These are phyloP conservation scores for Galeopsis tetrahit DNA, from an alignment of 257 asterid species.

Conservation along the genomic window DNA sequence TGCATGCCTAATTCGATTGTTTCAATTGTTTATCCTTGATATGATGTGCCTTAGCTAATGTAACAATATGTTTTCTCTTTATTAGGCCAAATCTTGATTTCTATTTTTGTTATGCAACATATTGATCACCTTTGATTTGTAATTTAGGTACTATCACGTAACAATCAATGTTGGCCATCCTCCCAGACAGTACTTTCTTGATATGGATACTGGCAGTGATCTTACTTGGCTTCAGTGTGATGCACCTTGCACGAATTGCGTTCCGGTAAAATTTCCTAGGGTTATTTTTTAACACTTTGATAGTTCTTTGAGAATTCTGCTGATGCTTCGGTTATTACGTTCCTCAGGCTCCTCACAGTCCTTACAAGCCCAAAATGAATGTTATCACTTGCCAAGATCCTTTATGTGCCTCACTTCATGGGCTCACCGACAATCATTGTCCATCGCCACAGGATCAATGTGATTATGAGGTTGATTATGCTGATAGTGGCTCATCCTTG, in stretches of 20 bases:
- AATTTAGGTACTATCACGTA: slow-evolving; percentile 70
- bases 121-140: slow-evolving; percentile 17
- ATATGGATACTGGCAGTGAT: slow-evolving; percentile 93
- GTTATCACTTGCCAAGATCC: slow-evolving; percentile 67
- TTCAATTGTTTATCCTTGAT: background rate
- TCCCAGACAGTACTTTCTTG: slow-evolving; percentile 69
- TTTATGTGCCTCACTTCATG: slow-evolving; percentile 61
- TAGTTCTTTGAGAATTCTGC: background rate
- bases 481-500: slow-evolving; percentile 75
- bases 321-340: slow-evolving; percentile 17
- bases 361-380: slow-evolving; percentile 65
- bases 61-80: background rate
- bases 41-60: background rate
- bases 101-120: background rate
- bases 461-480: slow-evolving; percentile 84
- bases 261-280: slow-evolving; percentile 47
- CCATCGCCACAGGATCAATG: slow-evolving; percentile 68
- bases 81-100: background rate
- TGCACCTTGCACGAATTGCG: slow-evolving; percentile 84
- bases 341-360: slow-evolving; percentile 86
- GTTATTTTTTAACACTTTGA: background rate
- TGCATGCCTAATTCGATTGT: background rate
- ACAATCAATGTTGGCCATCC: slow-evolving; percentile 68
- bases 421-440: slow-evolving; percentile 43
- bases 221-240: slow-evolving; percentile 98